phyloP scores from a whole-genome alignment of 805 yeast species.

The Lachancea waltii region DNA sequence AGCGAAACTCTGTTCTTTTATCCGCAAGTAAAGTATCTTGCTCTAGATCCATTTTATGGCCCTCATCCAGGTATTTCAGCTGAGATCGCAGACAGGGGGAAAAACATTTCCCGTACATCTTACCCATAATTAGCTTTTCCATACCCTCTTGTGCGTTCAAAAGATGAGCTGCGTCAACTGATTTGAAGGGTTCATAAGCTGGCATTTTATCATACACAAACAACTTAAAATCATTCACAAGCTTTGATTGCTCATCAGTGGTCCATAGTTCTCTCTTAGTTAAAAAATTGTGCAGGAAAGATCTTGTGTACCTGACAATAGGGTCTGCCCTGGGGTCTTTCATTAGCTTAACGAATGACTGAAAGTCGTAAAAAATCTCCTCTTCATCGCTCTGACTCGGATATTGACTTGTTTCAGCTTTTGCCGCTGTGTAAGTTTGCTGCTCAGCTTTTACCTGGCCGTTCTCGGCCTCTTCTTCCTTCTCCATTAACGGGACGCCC shows the following conservation, averaged over 20 bases:
- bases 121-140: constrained; percentile 87
- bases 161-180: constrained; percentile 52
- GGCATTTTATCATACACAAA: constrained; percentile 63
- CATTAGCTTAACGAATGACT: constrained; percentile 63
- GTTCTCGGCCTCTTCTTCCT: background rate
- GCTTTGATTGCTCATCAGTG: constrained; percentile 68
- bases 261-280: constrained; percentile 58
- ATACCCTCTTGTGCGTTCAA: constrained; percentile 82
- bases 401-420: background rate
- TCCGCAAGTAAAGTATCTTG: constrained; percentile 48
- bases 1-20: constrained; percentile 56
- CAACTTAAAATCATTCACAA: constrained; percentile 66
- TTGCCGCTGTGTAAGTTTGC: too few species aligned
- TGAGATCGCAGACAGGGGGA: constrained; percentile 51
- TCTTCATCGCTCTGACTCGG: constrained; percentile 14
- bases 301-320: constrained; percentile 73
- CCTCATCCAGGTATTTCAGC: constrained; percentile 38
- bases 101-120: constrained; percentile 70
- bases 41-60: constrained; percentile 56
- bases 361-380: constrained; percentile 65
- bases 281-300: constrained; percentile 70
- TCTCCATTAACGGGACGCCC: too few species aligned
- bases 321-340: constrained; percentile 80
- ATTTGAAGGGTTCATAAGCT: constrained; percentile 65
- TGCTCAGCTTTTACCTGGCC: background rate